phyloP scores from a whole-genome alignment of 2,329 filamentous ascomycete species.

The Aureobasidium sp. region DNA sequence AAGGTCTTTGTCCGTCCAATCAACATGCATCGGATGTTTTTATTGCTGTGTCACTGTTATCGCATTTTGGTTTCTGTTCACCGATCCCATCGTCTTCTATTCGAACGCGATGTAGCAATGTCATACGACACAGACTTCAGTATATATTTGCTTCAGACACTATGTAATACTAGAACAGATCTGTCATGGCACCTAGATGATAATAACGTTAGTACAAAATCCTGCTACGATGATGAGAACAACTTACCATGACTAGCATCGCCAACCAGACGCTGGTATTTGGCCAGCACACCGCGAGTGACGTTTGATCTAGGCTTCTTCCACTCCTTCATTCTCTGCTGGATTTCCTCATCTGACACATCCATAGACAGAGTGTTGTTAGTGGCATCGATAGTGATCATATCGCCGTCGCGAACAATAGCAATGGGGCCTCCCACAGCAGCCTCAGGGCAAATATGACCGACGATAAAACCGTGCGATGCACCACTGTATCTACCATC shows the following conservation, averaged over 20 bases:
- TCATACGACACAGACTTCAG: not conserved
- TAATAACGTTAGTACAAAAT: not conserved
- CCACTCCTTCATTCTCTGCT: slow-evolving; percentile 56
- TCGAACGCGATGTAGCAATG: no score
- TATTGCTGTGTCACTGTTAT: not conserved
- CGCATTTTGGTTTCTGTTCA: not conserved
- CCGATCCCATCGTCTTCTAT: no score
- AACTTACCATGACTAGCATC: slow-evolving; percentile 72
- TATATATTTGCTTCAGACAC: not conserved
- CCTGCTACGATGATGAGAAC: not conserved
- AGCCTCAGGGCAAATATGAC: slow-evolving; percentile 81
- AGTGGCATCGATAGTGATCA: slow-evolving; percentile 73
- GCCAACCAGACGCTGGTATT: slow-evolving; percentile 80
- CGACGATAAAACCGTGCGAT: slow-evolving; percentile 78
- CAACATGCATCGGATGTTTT: not conserved
- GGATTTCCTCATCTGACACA: slow-evolving; percentile 63
- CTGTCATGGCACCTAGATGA: slow-evolving; percentile 60
- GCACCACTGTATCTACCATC: slow-evolving; percentile 73
- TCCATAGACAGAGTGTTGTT: slow-evolving; percentile 65
- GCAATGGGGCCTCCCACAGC: slow-evolving; percentile 79
- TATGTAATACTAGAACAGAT: slow-evolving; percentile 47
- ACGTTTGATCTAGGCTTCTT: slow-evolving; percentile 62
- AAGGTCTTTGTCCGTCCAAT: not conserved
- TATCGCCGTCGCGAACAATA: slow-evolving; percentile 72
- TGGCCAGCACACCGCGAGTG: slow-evolving; percentile 75